Base-by-base conservation (phyloP, 129 eudicot genomes). In the Saposhnikovia divaricata region DNA sequence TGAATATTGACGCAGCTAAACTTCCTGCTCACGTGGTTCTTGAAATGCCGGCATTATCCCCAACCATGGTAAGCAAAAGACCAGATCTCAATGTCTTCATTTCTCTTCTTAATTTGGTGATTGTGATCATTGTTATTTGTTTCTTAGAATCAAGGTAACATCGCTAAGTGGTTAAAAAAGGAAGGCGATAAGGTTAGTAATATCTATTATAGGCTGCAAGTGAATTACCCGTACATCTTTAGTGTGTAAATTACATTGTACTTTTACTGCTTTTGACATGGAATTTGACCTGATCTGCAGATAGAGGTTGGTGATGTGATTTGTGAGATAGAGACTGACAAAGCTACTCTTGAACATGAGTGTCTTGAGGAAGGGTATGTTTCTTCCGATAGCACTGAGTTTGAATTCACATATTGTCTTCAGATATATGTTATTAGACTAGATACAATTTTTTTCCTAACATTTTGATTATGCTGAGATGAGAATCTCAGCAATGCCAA, bases 331-430 rank as follows among this genome's bases (percentile, higher is more conserved):
- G 98, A 95, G 84, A 95, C 98, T 12, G 98, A 95, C 87, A 95
- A 95, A 84, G 99, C 99, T 79, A 95, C 99, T 55, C 91, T 95
- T 82, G 99, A 95, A 83, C 89, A 83, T 81, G 99, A 95, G 85
- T 85, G 97, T 87, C 97, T 95, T 86, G 99, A 95, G 89, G 99
- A 95, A 82, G 99, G 99, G 99, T 95, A 95, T 80, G 63, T n/a
- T 80, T 25, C 78, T 43, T 68, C 45, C 61, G 66, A 50, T 39
- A 23, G 28, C 38, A 21, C 27, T 39, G n/a, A 39, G 18, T 39
- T 43, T 73, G 21, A 76, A 34, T 39, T 72, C 47, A 40, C 55
- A 48, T 43, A 11, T 75, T 74, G 10, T 48, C 71, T 71, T 18
- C 28, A 65, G 40, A 31, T 31, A n/a, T 61, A 15, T 61, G 34